A percentile compares a stretch with the other conserved stretches of the same genome.
Evolutionary conservation across 2,329 filamentous ascomycete genomes (phyloP).

Genomic region (Shiraia bambusicola): DNA sequence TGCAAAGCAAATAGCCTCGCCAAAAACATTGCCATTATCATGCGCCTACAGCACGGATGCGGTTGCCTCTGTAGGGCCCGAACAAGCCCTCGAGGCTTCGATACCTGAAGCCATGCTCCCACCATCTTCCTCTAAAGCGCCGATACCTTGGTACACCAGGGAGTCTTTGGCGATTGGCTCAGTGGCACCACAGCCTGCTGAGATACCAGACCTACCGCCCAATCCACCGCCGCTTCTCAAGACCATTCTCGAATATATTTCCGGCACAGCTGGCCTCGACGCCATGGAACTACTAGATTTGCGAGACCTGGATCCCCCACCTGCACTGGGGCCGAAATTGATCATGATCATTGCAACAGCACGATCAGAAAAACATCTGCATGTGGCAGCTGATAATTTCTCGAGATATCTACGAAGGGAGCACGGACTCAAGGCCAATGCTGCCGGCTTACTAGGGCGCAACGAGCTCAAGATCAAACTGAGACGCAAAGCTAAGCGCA

Average conservation of each 20-base stretch:
- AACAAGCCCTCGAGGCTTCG: not conserved
- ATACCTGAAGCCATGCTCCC: conserved; percentile 14
- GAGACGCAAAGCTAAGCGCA: conserved; percentile 74
- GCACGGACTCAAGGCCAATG: conserved; percentile 71
- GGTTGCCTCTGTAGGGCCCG: too few species aligned
- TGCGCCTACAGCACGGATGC: conserved; percentile 25
- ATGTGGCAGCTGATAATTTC: conserved; percentile 85
- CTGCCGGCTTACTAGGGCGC: conserved; percentile 84
- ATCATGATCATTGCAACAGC: conserved; percentile 93
- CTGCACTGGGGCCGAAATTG: conserved; percentile 82
- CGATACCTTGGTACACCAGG: conserved; percentile 77
- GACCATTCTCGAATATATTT: conserved; percentile 74
- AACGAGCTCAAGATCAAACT: conserved; percentile 90
- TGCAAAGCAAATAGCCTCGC: not conserved
- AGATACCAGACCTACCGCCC: conserved; percentile 64
- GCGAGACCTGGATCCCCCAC: conserved; percentile 78
- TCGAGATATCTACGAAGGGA: conserved; percentile 79
- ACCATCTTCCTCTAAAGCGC: conserved; percentile 9
- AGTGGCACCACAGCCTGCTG: conserved; percentile 53
- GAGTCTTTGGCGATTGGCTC: conserved; percentile 49
- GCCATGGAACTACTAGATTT: conserved; percentile 79
- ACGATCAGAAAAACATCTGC: conserved; percentile 88
- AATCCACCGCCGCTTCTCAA: conserved; percentile 71
- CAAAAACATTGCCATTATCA: conserved; percentile 8
- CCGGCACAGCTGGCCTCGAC: conserved; percentile 83